These are phyloP conservation scores for Fusarium fujikuroi DNA, from an alignment of 2,329 filamentous ascomycete genomes.

Conservation along the genomic window DNA sequence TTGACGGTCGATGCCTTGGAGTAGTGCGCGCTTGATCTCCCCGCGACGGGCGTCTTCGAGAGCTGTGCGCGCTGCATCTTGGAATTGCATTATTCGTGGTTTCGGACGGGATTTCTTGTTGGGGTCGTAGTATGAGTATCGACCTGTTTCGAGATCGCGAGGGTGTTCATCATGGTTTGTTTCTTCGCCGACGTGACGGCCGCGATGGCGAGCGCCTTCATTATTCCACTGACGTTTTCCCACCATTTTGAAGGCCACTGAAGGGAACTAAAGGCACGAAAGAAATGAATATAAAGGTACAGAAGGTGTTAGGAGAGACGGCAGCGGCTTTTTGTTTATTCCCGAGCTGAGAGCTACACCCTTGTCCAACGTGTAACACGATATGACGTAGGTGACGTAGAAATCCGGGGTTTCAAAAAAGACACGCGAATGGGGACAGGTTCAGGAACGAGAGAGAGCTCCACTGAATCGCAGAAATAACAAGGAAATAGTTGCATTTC, in stretches of 20 bases:
- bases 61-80: constrained; percentile 45
- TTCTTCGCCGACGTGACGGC: constrained; percentile 16
- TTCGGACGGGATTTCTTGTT: constrained; percentile 8
- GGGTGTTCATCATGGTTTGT: constrained; percentile 26
- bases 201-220: constrained; percentile 15
- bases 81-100: constrained; percentile 53
- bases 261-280: rapidly evolving
- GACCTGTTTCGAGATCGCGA: constrained; percentile 38
- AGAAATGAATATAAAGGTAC: background rate
- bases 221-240: constrained; percentile 33
- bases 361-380: background rate
- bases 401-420: constrained; percentile 23
- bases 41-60: constrained; percentile 46
- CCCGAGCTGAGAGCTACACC: background rate
- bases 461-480: constrained; percentile 20
- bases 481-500: constrained; percentile 19
- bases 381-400: constrained; percentile 33
- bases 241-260: constrained; percentile 24
- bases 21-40: constrained; percentile 46
- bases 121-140: constrained; percentile 1
- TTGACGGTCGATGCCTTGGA: constrained; percentile 46
- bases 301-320: background rate
- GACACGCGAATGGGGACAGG: constrained; percentile 29
- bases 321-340: constrained; percentile 19
- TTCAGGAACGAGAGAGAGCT: constrained; percentile 7